Conservation (phyloP, 83 land plant genomes). For the Larix sibirica region DNA sequence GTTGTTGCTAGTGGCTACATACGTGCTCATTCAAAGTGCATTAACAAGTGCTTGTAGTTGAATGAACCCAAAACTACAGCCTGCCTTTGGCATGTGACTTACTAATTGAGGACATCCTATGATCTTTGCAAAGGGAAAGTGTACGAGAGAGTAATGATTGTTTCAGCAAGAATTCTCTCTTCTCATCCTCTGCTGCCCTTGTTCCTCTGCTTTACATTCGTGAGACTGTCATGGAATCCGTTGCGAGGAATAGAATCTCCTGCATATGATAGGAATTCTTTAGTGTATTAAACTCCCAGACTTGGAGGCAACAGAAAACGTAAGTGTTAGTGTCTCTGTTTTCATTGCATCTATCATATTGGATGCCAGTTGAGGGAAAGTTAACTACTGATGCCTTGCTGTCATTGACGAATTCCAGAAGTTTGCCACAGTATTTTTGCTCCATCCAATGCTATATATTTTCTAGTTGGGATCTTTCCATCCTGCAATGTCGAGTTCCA, state of each 20-base stretch:
- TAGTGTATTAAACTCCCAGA: too few relatives aligned
- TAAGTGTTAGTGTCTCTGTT: neutral
- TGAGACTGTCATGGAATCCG: neutral
- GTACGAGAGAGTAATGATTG: neutral
- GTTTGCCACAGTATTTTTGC: neutral
- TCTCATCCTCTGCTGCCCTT: neutral
- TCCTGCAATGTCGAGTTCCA: neutral
- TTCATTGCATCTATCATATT: neutral
- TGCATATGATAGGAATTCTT: too few relatives aligned
- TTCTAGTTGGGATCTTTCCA: neutral
- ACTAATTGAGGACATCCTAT: neutral
- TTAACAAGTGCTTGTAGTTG: neutral
- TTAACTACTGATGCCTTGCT: neutral
- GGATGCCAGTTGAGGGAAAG: neutral
- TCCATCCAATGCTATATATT: neutral
- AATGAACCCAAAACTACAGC: neutral
- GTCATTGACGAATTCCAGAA: neutral
- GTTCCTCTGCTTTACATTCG: neutral
- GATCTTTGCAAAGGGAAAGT: neutral
- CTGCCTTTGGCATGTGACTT: neutral
- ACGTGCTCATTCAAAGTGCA: neutral
- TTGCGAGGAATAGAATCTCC: too few relatives aligned
- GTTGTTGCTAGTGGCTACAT: neutral
- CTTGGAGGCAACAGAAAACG: too few relatives aligned
- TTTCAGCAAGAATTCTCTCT: too few relatives aligned